Percentiles rank a stretch among this genome's conserved stretches.
These are phyloP conservation scores for Gaultheria prostrata DNA, from an alignment of 148 eudicot genomes.

Conservation along the genomic window DNA sequence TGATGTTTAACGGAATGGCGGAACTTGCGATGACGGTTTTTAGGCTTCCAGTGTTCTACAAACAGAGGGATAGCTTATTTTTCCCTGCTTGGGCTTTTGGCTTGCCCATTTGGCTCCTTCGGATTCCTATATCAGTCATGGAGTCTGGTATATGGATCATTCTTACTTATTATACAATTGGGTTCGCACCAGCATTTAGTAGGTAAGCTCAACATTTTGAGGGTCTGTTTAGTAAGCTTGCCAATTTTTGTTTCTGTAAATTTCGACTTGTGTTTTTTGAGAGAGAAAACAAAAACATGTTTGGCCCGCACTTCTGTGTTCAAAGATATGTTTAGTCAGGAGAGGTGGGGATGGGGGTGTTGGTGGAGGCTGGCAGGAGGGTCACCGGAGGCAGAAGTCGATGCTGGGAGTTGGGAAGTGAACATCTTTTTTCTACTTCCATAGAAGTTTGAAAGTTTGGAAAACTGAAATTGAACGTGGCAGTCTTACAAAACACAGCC, in stretches of 20 bases:
- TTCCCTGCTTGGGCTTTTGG: constrained; percentile 48
- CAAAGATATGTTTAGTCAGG: neutral
- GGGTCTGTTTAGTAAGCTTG: neutral
- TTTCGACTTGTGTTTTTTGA: neutral
- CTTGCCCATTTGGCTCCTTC: constrained; percentile 41
- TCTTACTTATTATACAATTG: constrained; percentile 43
- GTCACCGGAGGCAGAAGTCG: neutral
- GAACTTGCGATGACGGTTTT: constrained; percentile 37
- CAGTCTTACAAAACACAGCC: neutral
- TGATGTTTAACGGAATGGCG: constrained; percentile 46
- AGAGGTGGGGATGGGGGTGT: neutral
- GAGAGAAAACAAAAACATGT: neutral
- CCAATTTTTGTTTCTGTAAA: neutral
- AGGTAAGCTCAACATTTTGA: constrained; percentile 16
- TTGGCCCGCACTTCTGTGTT: neutral
- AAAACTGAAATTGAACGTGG: neutral
- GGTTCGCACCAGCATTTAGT: constrained; percentile 34
- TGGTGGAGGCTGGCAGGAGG: neutral
- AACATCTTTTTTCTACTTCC: neutral
- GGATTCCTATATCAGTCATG: constrained; percentile 35
- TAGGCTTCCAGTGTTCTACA: constrained; percentile 41
- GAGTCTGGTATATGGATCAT: constrained; percentile 41
- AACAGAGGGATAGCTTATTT: constrained; percentile 38
- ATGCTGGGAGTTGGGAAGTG: neutral
- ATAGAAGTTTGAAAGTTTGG: neutral